Conservation (phyloP, 495 filamentous ascomycete genomes). For the Penicillium paxilli region DNA sequence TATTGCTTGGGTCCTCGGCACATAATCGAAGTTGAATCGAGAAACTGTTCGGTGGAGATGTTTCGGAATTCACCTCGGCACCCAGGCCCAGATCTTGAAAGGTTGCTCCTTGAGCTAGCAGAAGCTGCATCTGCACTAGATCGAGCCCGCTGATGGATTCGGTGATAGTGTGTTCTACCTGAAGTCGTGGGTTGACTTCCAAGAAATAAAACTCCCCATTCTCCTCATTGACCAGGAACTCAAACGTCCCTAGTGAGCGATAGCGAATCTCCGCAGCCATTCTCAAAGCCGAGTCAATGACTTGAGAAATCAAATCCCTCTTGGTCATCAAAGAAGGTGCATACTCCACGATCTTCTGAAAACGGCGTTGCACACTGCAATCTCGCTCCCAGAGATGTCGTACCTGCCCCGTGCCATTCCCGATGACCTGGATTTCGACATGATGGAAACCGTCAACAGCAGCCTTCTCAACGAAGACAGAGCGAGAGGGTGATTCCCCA, state of each 20-base stretch:
- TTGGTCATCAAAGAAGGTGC: slow-evolving; percentile 45
- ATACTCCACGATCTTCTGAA: slow-evolving; percentile 54
- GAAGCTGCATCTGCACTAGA: slow-evolving; percentile 55
- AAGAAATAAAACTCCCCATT: slow-evolving; percentile 60
- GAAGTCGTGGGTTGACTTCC: slow-evolving; percentile 64
- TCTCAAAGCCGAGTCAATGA: slow-evolving; percentile 40
- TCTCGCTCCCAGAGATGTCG: slow-evolving; percentile 58
- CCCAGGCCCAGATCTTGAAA: slow-evolving; percentile 43
- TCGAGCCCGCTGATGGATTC: slow-evolving; percentile 57
- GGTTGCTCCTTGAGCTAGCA: slow-evolving; percentile 51
- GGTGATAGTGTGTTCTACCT: slow-evolving; percentile 56
- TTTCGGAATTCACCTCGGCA: slow-evolving; percentile 19
- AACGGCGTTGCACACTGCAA: slow-evolving; percentile 59
- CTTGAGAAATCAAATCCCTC: slow-evolving; percentile 34
- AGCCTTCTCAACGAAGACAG: slow-evolving; percentile 56
- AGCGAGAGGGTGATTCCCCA: slow-evolving; percentile 51
- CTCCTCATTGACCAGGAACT: slow-evolving; percentile 61
- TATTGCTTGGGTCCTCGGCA: slow-evolving; percentile 53
- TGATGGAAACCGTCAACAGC: slow-evolving; percentile 53
- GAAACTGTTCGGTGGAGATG: slow-evolving; percentile 32
- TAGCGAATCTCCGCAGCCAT: slow-evolving; percentile 51
- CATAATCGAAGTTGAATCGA: slow-evolving; percentile 61
- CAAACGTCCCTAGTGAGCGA: slow-evolving; percentile 57
- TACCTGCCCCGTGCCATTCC: slow-evolving; percentile 52
- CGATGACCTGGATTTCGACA: slow-evolving; percentile 60